These are phyloP conservation scores for Acanthamoeba lenticulata DNA, from an alignment of 208 protist species.

Conservation along the genomic window DNA sequence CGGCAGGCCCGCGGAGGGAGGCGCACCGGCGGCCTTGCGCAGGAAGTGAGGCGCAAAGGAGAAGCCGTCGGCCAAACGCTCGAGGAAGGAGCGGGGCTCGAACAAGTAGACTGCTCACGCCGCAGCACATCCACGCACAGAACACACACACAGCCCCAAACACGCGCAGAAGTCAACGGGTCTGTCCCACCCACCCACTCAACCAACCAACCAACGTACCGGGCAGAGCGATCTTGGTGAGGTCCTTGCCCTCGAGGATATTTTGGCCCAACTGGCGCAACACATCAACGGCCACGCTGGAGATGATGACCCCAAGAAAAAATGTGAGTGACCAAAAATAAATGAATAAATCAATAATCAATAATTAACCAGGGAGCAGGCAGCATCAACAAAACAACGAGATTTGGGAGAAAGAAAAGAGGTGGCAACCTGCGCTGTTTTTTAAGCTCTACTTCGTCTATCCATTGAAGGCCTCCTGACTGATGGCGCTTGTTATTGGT, in stretches of 20 bases:
- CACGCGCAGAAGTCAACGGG: not conserved
- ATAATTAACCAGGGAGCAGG: too few species aligned
- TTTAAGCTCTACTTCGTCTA: constrained; percentile 71
- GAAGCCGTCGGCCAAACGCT: constrained; percentile 73
- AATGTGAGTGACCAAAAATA: not conserved
- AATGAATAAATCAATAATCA: too few species aligned
- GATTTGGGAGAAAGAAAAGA: not conserved
- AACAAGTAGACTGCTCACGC: constrained; percentile 69
- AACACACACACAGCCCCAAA: not conserved
- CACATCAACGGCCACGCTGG: constrained; percentile 72
- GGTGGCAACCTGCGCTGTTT: constrained; percentile 69
- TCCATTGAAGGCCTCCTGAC: constrained; percentile 67
- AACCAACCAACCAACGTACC: not conserved
- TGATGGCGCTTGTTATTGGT: constrained; percentile 64
- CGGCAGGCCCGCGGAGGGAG: not conserved
- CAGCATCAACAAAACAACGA: too few species aligned
- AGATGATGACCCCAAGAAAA: not conserved
- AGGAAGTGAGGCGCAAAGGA: constrained; percentile 73
- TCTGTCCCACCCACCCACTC: not conserved
- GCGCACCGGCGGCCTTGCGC: constrained; percentile 51
- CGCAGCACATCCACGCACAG: not conserved
- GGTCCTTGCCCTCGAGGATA: constrained; percentile 78
- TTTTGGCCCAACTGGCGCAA: constrained; percentile 72
- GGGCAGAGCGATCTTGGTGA: constrained; percentile 72
- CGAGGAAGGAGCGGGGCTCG: constrained; percentile 78